Conservation (phyloP, 2,329 filamentous ascomycete genomes). For the Sclerotinia trifoliorum region DNA sequence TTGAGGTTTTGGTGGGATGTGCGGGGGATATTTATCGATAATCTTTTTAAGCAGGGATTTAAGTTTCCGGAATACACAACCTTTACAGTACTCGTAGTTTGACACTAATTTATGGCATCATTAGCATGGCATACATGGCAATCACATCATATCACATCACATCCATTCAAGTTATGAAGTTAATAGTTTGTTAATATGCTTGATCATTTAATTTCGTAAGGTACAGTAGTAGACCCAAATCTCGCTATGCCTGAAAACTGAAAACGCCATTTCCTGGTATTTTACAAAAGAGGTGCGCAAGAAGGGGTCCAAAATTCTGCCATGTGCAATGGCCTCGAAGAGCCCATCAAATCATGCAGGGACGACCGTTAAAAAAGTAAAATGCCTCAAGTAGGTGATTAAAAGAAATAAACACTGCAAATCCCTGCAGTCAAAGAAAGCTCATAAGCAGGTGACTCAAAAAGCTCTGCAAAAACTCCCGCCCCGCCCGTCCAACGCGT, state of each 20-base stretch:
- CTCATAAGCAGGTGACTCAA: constrained; percentile 8
- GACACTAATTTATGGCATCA: constrained; percentile 6
- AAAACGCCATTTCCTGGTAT: constrained; percentile 19
- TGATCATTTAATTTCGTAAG: constrained; percentile 19
- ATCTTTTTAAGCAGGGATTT: constrained; percentile 19
- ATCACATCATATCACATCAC: background rate
- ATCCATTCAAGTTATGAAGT: background rate
- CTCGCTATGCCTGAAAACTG: constrained; percentile 21
- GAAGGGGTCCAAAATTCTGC: constrained; percentile 17
- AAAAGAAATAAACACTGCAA: constrained; percentile 10
- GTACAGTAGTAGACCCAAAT: constrained; percentile 19
- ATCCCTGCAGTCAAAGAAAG: background rate
- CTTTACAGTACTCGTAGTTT: background rate
- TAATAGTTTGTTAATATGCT: background rate
- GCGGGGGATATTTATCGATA: constrained; percentile 22
- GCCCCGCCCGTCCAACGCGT: constrained; percentile 2
- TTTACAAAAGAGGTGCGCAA: constrained; percentile 14
- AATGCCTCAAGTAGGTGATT: constrained; percentile 17
- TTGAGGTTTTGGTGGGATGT: constrained; percentile 15
- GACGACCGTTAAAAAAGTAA: constrained; percentile 9
- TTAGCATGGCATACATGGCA: constrained; percentile 5
- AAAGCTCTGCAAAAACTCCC: constrained; percentile 7
- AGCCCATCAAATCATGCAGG: constrained; percentile 14
- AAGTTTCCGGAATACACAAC: background rate
- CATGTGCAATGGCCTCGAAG: constrained; percentile 4